Evolutionary conservation across 2,329 filamentous ascomycete genomes (phyloP), one percentile per base, ranked within the genome.

Genomic region (Metarhizium album): DNA sequence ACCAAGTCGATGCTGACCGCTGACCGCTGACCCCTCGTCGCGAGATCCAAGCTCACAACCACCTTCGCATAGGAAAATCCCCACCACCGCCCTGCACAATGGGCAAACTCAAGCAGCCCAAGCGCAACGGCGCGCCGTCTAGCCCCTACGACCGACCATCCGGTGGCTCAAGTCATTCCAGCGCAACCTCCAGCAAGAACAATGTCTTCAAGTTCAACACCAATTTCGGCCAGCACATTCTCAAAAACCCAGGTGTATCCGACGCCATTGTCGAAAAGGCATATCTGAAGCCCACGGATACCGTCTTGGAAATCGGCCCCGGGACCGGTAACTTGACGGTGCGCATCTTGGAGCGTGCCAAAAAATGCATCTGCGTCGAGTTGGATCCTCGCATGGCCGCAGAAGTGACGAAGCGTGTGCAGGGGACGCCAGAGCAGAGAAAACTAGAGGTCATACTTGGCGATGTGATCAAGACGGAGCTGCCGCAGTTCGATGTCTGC

Each of bases 161-260:
- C 38, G 54, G 55, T 13, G 52, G 57, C 48, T 51, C 52, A 45
- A 55, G 52, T 50, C 27, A 18, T 16, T 46, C 40, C 3, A 49
- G 37, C 37, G 37, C 37, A 40, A 40, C 20, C 18, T 40, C 57
- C n/a, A 58, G 54, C 52, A 74, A 74, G 62, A 90, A 95, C 72
- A 90, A 87, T 61, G 88, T 96, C 69, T 97, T 97, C 80, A 95
- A 94, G 67, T 95, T 96, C 82, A 95, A 95, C 74, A 93, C 86
- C 60, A 75, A 91, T 67, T 80, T 93, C 58, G 90, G 91, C 60
- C 76, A 80, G 65, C 89, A 97, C 68, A 93, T 98, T 55, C 78
- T 97, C 57, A 96, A 95, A 68, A 95, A 95, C 67, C 87, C 87
- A 1, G 86, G 87, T 61, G 86, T 94, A 46, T 86, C 87, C 4